Evolutionary conservation across 345 rosid genomes (phyloP), one percentile per base, ranked within the genome.

Genomic region (Aethionema arabicum): DNA sequence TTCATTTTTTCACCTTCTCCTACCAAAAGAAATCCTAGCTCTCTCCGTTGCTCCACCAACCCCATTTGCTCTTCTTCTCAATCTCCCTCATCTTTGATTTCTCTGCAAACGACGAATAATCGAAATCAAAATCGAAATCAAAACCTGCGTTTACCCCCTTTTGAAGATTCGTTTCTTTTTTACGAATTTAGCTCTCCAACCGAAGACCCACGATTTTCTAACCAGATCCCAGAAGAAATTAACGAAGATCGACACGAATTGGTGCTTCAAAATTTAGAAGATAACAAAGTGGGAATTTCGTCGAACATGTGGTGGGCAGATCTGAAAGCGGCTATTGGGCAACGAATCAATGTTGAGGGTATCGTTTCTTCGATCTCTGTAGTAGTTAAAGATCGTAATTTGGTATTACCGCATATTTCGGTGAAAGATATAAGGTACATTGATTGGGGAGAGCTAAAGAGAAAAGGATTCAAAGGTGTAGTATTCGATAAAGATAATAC

Each of bases 401-500:
- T 88, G 72, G 87, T 83, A 63, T 70, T 88, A 5, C 97, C 99
- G 11, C 97, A 95, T 59, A 83, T 90, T 39, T 39, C 74, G 2
- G 97, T 90, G 55, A 82, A 79, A 11, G 91, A 88, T 70, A 72
- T 90, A 42, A 68, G 97, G 68, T 71, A 78, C 61, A 78, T 90
- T 69, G 95, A 95, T 60, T 90, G 99, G 99, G 77, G 57, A 14
- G 95, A 84, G 79, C 83, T 95, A 46, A 84, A 72, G 35, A 73
- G 57, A 57, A 85, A 81, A 63, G 99, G 99, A 1, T 95, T 90
- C 69, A 79, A 72, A 51, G 99, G 96, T 3, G 97, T 95, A 7
- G 99, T 95, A 15, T 95, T 95, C 50, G 99, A 95, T 59, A 95
- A 95, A 74, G 99, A 95, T 52, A 95, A 95, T 58, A 95, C 97